phyloP scores from a whole-genome alignment of 352 stramenopile genomes.

The Pythium biforme region DNA sequence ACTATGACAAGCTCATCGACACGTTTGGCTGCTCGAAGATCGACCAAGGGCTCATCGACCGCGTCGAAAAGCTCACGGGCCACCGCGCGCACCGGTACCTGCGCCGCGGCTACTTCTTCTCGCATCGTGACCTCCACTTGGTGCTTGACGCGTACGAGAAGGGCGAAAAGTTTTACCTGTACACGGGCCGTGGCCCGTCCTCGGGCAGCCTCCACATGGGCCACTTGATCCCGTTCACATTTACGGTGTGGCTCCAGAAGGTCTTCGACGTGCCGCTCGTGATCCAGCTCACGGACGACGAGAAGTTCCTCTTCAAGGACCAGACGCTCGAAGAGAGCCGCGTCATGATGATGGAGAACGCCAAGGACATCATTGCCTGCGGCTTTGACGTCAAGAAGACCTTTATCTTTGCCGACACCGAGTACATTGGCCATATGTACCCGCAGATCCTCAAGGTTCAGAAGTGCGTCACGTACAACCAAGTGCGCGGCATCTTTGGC shows the following conservation, averaged over 20 bases:
- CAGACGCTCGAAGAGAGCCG: slow-evolving; percentile 88
- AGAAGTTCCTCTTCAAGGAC: slow-evolving; percentile 99
- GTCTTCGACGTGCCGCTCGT: slow-evolving; percentile 99
- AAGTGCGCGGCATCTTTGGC: slow-evolving; percentile 98
- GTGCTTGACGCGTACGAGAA: slow-evolving; percentile 95
- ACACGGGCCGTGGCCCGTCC: slow-evolving; percentile 98
- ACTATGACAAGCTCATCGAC: slow-evolving; percentile 99
- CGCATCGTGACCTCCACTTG: slow-evolving; percentile 97
- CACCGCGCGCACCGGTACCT: slow-evolving; percentile 96
- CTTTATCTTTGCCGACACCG: slow-evolving; percentile 99
- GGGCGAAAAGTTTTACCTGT: slow-evolving; percentile 98
- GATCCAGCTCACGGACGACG: slow-evolving; percentile 99
- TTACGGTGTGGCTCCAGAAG: slow-evolving; percentile 98
- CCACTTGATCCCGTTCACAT: slow-evolving; percentile 99
- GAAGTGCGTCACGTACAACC: slow-evolving; percentile 98
- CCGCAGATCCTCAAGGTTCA: slow-evolving; percentile 99
- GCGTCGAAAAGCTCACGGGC: slow-evolving; percentile 95
- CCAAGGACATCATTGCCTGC: slow-evolving; percentile 99
- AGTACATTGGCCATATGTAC: slow-evolving; percentile 99
- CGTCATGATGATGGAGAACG: slow-evolving; percentile 97
- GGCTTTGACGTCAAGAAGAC: slow-evolving; percentile 97
- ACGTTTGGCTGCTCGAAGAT: slow-evolving; percentile 97
- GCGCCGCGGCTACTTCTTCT: slow-evolving; percentile 99
- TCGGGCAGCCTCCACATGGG: slow-evolving; percentile 98
- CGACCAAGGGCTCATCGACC: slow-evolving; percentile 89